Evolutionary conservation across 345 rosid genomes (phyloP), one percentile per base, ranked within the genome.

Genomic region (Murraya paniculata): DNA sequence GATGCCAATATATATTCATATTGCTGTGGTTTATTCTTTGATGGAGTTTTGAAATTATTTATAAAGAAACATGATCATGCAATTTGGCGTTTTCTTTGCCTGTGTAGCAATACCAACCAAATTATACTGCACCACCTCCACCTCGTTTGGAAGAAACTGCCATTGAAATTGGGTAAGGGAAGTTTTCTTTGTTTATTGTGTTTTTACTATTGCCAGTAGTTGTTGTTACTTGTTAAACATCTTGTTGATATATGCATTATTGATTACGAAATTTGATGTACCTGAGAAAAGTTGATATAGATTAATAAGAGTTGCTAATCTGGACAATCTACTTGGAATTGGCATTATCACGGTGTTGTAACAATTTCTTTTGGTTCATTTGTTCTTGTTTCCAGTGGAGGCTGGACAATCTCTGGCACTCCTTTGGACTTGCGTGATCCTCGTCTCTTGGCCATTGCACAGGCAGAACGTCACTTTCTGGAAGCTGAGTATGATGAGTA

Each of bases 351-450:
- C 22, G 25, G 35, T 10, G n/a, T 38, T 64, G 9, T 25, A 28
- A 45, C 28, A 24, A 56, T 74, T 21, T 28, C 22, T 61, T 70
- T 62, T 70, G 66, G 24, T 74, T 68, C 35, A 10, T 64, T 68
- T 61, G 10, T 56, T 70, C 25, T 59, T 75, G 58, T 68, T 64
- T 87, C 77, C 84, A 92, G 98, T 66, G 95, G 94, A 82, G 97
- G 97, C 72, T 94, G 97, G 99, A 94, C 91, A 57, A 86, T 94
- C 69, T 91, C 98, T 33, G 99, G 98, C 53, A 84, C 89, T 71
- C 88, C 93, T 73, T 71, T 92, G 83, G 95, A 94, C 82, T 76
- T 94, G 79, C 85, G 79, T n/a, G 97, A 96, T 83, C 98, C 97
- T 83, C 99, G 86, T 74, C 84, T 94, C 68, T 72, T 92, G 75